Base-by-base conservation (phyloP, 306 rosid species). In the Geum urbanum region DNA sequence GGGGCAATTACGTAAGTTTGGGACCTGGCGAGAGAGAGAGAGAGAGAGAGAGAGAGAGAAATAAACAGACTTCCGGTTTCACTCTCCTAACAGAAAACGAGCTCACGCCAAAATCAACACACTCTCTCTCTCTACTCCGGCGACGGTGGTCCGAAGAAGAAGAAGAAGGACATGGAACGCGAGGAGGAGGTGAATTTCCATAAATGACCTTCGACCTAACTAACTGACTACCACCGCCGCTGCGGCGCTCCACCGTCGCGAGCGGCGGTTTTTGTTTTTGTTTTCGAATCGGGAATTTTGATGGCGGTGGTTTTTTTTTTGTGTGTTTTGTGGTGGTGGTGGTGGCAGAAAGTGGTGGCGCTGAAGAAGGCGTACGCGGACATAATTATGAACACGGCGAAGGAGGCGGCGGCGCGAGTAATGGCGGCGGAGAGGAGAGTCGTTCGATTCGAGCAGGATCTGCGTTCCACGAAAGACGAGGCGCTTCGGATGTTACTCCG, bases 311-410 rank as follows among this genome's bases (percentile, higher is more conserved):
- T 43, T 13, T 8, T 11, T 12, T 63, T 63, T 39, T 69, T 40
- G 60, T 27, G 1, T 1, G 1, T 1, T 1, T 27, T 1, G 32
- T 27, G 32, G 32, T 27, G 32, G 32, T 27, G 32, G 32, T 27
- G 1, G 78, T n/a, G 10, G 67, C 80, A 91, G 97, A 87, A 83
- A 78, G 50, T 82, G 86, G 8, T 62, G 85, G 97, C 85, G 44
- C 72, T 91, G 80, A 86, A 91, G 80, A 91, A 76, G 78, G 97
- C 89, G 9, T 91, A 83, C 46, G 97, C 97, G 45, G 92, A 85
- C 0, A 83, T 88, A 48, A 88, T 88, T 66, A 79, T 91, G 69
- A 91, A 91, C 81, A 85, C 96, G 39, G 89, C 83, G 63, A 88
- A 88, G 68, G 97, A 91, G 76, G 89, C 96, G 46, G 97, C 97